A percentile compares a stretch with the other conserved stretches of the same genome.
Conservation (phyloP, 768 basidiomycete genomes). For the Daedaleopsis sinensis region DNA sequence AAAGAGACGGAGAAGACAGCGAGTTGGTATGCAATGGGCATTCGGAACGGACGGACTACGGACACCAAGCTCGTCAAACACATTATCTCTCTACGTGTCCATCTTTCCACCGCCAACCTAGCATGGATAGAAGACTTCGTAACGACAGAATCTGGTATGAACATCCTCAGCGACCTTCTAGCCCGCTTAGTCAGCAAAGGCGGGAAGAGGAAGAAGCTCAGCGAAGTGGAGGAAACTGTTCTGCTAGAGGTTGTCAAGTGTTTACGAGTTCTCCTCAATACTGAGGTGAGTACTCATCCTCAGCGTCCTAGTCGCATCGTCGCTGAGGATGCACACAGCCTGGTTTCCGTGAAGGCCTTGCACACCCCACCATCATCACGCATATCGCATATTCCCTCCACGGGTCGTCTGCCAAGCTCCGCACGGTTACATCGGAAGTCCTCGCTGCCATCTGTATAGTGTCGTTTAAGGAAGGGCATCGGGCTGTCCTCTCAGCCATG, state of each 20-base stretch:
- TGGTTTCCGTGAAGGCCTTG: constrained; percentile 71
- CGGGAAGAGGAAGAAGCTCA: constrained; percentile 60
- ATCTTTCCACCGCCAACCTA: constrained; percentile 81
- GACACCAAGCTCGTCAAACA: constrained; percentile 73
- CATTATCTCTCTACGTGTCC: constrained; percentile 80
- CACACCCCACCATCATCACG: constrained; percentile 64
- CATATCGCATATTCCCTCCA: constrained; percentile 76
- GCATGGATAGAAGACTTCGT: constrained; percentile 82
- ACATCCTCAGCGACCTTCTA: constrained; percentile 59
- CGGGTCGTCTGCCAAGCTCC: constrained; percentile 65
- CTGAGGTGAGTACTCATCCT: constrained; percentile 58
- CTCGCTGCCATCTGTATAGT: constrained; percentile 85
- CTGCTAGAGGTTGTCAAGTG: constrained; percentile 79
- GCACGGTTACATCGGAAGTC: constrained; percentile 72
- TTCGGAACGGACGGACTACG: constrained; percentile 54
- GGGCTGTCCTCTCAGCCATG: constrained; percentile 72
- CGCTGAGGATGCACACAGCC: constrained; percentile 44
- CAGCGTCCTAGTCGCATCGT: neutral
- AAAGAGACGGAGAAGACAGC: constrained; percentile 50
- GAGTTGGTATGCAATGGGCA: constrained; percentile 63
- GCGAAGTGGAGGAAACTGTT: constrained; percentile 67
- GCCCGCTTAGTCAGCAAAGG: constrained; percentile 65
- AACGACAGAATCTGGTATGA: constrained; percentile 64
- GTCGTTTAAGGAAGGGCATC: constrained; percentile 70
- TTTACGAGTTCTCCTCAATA: constrained; percentile 82